A percentile compares a stretch with the other conserved stretches of the same genome.
Conservation (phyloP, 1,284 basidiomycete genomes). For the Cryptococcus sp. region DNA sequence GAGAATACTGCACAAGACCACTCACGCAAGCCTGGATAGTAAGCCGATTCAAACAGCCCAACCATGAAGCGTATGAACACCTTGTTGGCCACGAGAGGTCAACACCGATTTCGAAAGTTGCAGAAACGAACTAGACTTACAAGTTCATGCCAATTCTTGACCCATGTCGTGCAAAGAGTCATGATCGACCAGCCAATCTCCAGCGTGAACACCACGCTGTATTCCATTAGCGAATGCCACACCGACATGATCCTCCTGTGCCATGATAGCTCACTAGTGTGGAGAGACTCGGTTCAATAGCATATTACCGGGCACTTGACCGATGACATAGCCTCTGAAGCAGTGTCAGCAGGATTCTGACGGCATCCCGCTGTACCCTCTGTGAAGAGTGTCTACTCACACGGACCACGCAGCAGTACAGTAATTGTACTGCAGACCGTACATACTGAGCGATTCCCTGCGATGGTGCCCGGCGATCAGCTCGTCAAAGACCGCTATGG, state of each 20-base stretch:
- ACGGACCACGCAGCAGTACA: slow-evolving; percentile 21
- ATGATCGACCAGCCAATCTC: slow-evolving; percentile 14
- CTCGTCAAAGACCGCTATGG: not conserved
- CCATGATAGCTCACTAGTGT: slow-evolving; percentile 13
- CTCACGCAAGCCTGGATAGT: slow-evolving; percentile 8
- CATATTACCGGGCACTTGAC: slow-evolving; percentile 20
- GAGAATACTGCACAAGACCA: slow-evolving; percentile 6
- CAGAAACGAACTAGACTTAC: not conserved
- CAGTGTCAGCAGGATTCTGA: not conserved
- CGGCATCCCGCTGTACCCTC: not conserved
- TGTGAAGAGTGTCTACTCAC: not conserved
- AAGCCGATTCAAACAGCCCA: no score
- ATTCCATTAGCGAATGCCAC: no score
- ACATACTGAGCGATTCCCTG: slow-evolving; percentile 23
- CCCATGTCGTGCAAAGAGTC: slow-evolving; percentile 7
- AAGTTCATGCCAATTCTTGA: slow-evolving; percentile 15
- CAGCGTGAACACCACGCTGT: slow-evolving; percentile 14
- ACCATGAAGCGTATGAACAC: no score
- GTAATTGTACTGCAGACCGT: slow-evolving; percentile 18
- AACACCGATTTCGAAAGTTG: no score
- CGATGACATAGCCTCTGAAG: slow-evolving; percentile 18
- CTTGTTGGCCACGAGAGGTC: no score
- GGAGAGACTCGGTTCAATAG: slow-evolving; percentile 22
- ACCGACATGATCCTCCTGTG: no score
- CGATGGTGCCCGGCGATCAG: no score